Evolutionary conservation across 495 filamentous ascomycete genomes (phyloP), one percentile per base, ranked within the genome.

Genomic region (Symbiotaphrina buchneri): DNA sequence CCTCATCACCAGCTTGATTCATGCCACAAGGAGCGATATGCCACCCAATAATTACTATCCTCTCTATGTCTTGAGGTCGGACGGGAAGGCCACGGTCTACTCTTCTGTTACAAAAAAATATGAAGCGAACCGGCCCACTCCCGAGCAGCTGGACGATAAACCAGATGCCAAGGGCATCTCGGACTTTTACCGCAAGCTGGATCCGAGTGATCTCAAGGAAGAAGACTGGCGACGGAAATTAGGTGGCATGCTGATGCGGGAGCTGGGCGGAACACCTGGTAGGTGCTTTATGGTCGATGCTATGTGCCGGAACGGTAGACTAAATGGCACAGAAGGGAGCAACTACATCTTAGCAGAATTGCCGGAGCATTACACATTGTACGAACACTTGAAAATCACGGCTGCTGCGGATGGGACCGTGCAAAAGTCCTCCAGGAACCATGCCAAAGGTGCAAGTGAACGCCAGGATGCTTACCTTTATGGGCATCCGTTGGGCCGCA

Each of bases 401-500:
- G 44, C 43, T 11, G 48, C 46, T 19, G 43, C 40, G 30, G 47
- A 52, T 10, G 45, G 43, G 28, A 49, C 52, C 40, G 35, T 39
- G 10, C 31, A 37, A 22, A 35, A 41, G 22, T 35, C 43, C 17
- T 31, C 33, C 29, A 54, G 52, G 28, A 54, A 43, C 16, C 49
- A 56, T 36, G 47, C 47, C 5, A 50, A 40, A 14, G 48, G 46
- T 11, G 43, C 43, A 20, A 56, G 58, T 35, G 52, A 59, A 28
- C 46, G 55, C 18, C 52, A 60, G 40, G 69, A 73, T 41, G 60
- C 56, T 11, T 73, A 69, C 44, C 51, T 74, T 2, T 73, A 71
- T 37, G 68, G 68, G 18, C 59, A 73, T 38, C 68, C 66, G 1
- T 41, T 51, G 18, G 68, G 65, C 2, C 54, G 56, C 10, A 63